Base-by-base conservation (phyloP, 352 stramenopile species). In the Phytophthora pini region DNA sequence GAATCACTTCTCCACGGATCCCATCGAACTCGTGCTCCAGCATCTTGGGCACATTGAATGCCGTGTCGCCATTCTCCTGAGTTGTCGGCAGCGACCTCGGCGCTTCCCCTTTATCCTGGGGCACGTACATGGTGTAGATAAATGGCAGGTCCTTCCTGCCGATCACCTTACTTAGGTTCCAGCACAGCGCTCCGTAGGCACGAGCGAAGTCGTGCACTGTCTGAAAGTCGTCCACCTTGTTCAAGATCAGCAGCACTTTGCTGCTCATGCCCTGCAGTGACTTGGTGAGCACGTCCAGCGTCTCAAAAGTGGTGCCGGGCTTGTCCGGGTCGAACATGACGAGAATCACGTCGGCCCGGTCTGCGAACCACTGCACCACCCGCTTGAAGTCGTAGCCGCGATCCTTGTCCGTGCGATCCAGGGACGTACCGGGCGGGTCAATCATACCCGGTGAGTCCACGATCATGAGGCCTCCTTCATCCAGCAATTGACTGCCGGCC, bases 311-410 rank as follows among this genome's bases (percentile, higher is more conserved):
- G 29, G 88, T 96, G 40, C 88, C 88, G 0, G 88, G 88, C 51
- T 96, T 96, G 69, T 96, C 88, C 3, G 88, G 88, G 60, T 96
- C 88, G 50, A 96, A 96, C 88, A 96, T 96, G 70, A 96, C 84
- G 44, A 96, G 70, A 50, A 96, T 92, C 38, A 96, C 85, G 59
- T 96, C 88, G 0, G 88, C 84, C 11, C 88, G 79, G 63, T 96
- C 86, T 0, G 88, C 88, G 45, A 96, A 91, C 88, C 88, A 96
- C 61, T 91, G 84, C 45, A 96, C 88, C 10, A 92, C 88, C 13
- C 75, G 84, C 72, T 94, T 94, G 47, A 94, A 96, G 60, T 96
- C 88, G 59, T 96, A 96, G 1, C 88, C 88, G 4, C 88, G 79
- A 59, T 94, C 88, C 32, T 82, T 68, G 49, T 94, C 86, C 43